phyloP scores from a whole-genome alignment of 2,329 filamentous ascomycete species.

The Penicillium oxalicum region DNA sequence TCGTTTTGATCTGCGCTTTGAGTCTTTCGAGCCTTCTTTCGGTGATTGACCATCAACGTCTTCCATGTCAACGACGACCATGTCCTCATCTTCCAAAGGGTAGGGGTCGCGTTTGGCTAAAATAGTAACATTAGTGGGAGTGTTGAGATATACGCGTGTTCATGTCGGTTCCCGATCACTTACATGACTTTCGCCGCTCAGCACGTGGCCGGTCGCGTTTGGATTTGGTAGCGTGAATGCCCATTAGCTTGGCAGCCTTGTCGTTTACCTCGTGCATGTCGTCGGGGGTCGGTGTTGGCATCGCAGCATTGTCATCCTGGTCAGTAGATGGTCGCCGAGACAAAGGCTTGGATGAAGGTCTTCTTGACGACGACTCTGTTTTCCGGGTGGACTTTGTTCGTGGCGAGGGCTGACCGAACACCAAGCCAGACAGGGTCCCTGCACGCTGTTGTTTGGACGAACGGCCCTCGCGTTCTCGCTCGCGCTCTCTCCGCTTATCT shows the following conservation, averaged over 20 bases:
- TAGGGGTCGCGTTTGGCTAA: constrained; percentile 50
- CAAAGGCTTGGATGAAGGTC: constrained; percentile 46
- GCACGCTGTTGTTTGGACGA: constrained; percentile 53
- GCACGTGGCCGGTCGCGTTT: constrained; percentile 43
- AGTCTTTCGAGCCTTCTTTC: constrained; percentile 30
- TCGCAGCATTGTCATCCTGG: constrained; percentile 51
- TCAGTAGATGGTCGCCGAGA: constrained; percentile 67
- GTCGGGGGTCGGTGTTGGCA: constrained; percentile 69
- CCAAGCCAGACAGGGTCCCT: constrained; percentile 53
- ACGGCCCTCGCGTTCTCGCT: constrained; percentile 37
- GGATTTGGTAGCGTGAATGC: constrained; percentile 44
- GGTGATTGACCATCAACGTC: constrained; percentile 30
- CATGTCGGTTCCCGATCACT: constrained; percentile 1
- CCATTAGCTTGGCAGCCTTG: constrained; percentile 78
- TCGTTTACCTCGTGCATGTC: constrained; percentile 58
- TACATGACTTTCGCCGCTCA: constrained; percentile 46
- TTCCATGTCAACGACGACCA: constrained; percentile 53
- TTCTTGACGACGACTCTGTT: constrained; percentile 50
- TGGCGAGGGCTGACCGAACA: constrained; percentile 60
- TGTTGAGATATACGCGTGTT: background rate
- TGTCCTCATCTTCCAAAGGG: constrained; percentile 59
- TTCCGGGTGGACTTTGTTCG: constrained; percentile 64
- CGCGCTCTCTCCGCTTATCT: constrained; percentile 43
- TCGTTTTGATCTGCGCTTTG: constrained; percentile 33
- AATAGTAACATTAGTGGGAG: background rate